Evolutionary conservation across 1,284 basidiomycete species (phyloP), one percentile per base, ranked within the genome.

Genomic region (Austroboletus niveus): DNA sequence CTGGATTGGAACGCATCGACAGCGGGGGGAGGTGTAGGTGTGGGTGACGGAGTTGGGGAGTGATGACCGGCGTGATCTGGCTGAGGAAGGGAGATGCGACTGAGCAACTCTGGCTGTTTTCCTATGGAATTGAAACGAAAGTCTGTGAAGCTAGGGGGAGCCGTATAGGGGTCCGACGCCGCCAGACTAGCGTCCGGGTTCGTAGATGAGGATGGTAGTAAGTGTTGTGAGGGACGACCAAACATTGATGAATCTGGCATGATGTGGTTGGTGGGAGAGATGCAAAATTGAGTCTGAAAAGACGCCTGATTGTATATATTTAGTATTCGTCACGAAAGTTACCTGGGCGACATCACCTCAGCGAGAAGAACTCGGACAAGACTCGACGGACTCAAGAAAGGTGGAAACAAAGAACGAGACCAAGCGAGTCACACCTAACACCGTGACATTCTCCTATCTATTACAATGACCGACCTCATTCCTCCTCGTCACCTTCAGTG

Each of bases 121-220:
- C 79, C 78, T 45, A 81, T 81, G 11, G 64, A 71, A 22, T 58
- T 62, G 60, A 81, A 81, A 27, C 64, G 66, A 58, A 81, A 70
- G 47, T 67, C 56, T 20, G 66, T 55, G 52, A 79, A 75, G 20
- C 39, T 50, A n/a, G 38, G 59, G 17, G 60, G 44, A 1, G 41
- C 42, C 4, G 36, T 30, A 27, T 35, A 45, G 12, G 52, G 31
- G 29, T 45, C 47, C 20, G 52, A 40, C 12, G 27, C 10, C 20
- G 22, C 27, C 14, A 22, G 24, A 30, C 14, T 30, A 35, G 8
- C 20, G 8, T 11, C 48, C 0, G 48, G 1, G 31, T n/a, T 9
- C 46, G 34, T 7, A 48, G 45, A 7, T 48, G 43, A 0, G 29
- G 57, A 56, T 14, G 63, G 55, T 27, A 69, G 60, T 0, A 66